These are phyloP conservation scores for Fusarium mexicanum DNA, from an alignment of 2,329 filamentous ascomycete species.

Conservation along the genomic window DNA sequence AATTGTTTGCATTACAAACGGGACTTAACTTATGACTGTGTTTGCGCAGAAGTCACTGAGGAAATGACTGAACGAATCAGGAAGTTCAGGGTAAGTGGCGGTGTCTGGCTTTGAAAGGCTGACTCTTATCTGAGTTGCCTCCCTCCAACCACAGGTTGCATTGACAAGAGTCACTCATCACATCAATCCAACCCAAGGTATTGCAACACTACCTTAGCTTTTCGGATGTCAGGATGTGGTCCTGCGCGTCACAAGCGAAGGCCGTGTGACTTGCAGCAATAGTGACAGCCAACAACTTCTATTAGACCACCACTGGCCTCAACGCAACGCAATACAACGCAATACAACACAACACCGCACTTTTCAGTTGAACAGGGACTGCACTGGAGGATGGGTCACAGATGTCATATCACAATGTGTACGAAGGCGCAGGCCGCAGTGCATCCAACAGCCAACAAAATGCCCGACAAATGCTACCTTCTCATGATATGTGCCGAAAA, in stretches of 20 bases:
- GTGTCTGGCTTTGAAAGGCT: not conserved
- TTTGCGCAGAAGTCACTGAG: slow-evolving; percentile 3
- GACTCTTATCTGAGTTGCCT: not conserved
- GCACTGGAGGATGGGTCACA: not conserved
- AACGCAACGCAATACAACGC: not conserved
- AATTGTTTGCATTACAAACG: not conserved
- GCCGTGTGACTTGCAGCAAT: slow-evolving; percentile 28
- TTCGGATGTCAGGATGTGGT: slow-evolving; percentile 4
- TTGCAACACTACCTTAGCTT: not conserved
- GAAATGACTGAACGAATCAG: slow-evolving; percentile 6
- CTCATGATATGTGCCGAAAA: not conserved
- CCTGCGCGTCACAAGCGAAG: slow-evolving; percentile 30
- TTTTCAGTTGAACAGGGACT: not conserved
- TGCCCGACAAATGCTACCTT: not conserved
- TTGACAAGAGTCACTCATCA: not conserved
- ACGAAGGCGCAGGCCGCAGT: not conserved
- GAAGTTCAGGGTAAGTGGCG: slow-evolving; percentile 2
- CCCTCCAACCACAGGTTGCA: not conserved
- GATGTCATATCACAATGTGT: not conserved
- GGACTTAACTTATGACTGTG: not conserved
- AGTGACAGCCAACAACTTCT: not conserved
- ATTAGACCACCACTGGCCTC: not conserved
- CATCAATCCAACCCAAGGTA: not conserved
- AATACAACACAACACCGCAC: not conserved
- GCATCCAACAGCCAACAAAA: not conserved